A percentile compares a stretch with the other conserved stretches of the same genome.
phyloP scores from a whole-genome alignment of 257 asterid genomes.

The Primulina tabacum region DNA sequence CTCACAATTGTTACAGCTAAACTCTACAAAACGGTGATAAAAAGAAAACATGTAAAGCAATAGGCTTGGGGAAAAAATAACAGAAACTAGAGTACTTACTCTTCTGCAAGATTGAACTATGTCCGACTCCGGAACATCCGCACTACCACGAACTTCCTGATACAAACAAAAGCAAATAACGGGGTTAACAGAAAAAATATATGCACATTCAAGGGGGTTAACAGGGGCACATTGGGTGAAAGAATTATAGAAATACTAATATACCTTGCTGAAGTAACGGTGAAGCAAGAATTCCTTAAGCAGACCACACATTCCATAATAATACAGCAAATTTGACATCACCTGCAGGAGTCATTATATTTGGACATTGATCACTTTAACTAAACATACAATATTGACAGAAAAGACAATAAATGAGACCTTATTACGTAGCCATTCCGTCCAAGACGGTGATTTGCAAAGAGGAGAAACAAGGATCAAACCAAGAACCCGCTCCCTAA shows the following conservation, averaged over 20 bases:
- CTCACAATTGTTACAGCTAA: not conserved
- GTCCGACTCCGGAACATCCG: conserved; percentile 72
- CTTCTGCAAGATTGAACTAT: conserved; percentile 94
- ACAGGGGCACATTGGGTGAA: not conserved
- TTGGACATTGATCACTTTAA: conserved; percentile 12
- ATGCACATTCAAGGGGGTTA: not conserved
- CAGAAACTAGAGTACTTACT: conserved; percentile 44
- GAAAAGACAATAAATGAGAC: conserved; percentile 30
- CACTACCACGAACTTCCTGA: conserved; percentile 79
- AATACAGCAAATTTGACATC: conserved; percentile 86
- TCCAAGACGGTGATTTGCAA: conserved; percentile 87
- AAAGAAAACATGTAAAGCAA: conserved; percentile 10
- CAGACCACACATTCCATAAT: conserved; percentile 77
- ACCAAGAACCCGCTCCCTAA: conserved; percentile 82
- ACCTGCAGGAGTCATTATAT: conserved; percentile 41
- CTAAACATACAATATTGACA: not conserved
- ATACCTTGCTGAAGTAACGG: conserved; percentile 91
- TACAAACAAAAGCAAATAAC: conserved; percentile 23
- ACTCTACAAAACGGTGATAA: not conserved
- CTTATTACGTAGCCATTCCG: conserved; percentile 90
- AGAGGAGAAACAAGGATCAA: conserved; percentile 89
- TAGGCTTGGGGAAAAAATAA: not conserved
- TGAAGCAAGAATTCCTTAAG: conserved; percentile 70
- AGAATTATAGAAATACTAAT: conserved; percentile 3
- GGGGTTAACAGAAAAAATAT: not conserved